phyloP scores from a whole-genome alignment of 169 alveolate species.

The Neospora caninum region DNA sequence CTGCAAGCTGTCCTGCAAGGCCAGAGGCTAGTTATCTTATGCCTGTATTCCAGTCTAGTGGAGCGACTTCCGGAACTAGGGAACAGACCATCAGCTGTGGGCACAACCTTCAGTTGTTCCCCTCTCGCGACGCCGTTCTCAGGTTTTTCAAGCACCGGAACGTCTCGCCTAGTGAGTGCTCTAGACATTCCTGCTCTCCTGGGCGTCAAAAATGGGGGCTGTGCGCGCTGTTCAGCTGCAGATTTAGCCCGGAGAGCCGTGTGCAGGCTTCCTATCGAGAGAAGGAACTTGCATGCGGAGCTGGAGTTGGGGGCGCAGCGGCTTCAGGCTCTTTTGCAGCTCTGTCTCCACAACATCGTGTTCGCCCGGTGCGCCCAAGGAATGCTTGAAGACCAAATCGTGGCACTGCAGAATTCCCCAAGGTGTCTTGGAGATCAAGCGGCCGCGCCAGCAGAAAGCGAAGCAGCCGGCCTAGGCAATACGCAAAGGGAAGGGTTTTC shows the following conservation, averaged over 20 bases:
- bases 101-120: background rate
- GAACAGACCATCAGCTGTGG: background rate
- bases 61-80: background rate
- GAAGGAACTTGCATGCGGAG: background rate
- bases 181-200: slow-evolving; percentile 1
- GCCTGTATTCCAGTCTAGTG: background rate
- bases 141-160: background rate
- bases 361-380: background rate
- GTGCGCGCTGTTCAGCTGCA: background rate
- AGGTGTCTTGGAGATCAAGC: background rate
- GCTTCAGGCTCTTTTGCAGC: slow-evolving; percentile 4
- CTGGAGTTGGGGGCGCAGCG: background rate
- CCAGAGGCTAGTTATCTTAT: background rate
- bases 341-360: background rate
- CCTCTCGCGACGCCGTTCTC: background rate
- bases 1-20: background rate
- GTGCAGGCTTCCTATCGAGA: background rate
- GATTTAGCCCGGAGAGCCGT: background rate
- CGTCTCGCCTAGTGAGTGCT: background rate
- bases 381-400: background rate
- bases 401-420: too few species aligned
- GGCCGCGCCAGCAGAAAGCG: background rate
- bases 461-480: background rate
- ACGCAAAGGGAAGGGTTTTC: too few species aligned
- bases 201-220: background rate